A percentile compares a stretch with the other conserved stretches of the same genome.
phyloP scores from a whole-genome alignment of 495 filamentous ascomycete genomes.

The Corynascus novoguineensis region DNA sequence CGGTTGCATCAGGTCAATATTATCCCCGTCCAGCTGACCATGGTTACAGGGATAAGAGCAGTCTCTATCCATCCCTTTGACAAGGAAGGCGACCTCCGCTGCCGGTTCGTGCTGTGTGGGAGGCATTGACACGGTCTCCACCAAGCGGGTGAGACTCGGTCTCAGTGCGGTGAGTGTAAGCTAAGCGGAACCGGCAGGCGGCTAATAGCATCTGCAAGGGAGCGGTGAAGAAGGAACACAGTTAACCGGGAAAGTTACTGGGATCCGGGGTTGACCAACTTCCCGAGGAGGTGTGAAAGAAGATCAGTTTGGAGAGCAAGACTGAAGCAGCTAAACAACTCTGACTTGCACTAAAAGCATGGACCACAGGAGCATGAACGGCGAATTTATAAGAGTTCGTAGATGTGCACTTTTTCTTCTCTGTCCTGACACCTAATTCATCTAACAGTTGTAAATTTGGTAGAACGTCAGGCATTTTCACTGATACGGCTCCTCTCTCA shows the following conservation, averaged over 20 bases:
- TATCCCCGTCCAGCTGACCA: background rate
- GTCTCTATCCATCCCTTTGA: background rate
- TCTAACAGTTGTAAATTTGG: background rate
- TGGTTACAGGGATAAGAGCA: background rate
- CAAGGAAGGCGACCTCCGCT: background rate
- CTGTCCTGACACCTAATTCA: background rate
- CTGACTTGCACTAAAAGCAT: background rate
- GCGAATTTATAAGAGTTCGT: background rate
- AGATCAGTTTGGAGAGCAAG: background rate
- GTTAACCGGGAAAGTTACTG: background rate
- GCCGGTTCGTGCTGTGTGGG: background rate
- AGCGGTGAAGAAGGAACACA: background rate
- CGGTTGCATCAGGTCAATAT: background rate
- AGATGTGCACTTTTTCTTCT: background rate
- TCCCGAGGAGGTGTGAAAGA: background rate
- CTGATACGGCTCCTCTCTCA: background rate
- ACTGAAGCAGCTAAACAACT: background rate
- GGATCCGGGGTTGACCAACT: background rate
- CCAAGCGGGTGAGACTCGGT: background rate
- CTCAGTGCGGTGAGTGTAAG: background rate
- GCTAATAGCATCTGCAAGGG: background rate
- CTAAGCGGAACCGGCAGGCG: background rate
- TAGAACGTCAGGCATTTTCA: background rate
- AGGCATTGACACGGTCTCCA: background rate
- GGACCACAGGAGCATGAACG: background rate